A percentile compares a stretch with the other conserved stretches of the same genome.
Evolutionary conservation across 352 stramenopile species (phyloP).

Genomic region (Phytophthora crassamura): DNA sequence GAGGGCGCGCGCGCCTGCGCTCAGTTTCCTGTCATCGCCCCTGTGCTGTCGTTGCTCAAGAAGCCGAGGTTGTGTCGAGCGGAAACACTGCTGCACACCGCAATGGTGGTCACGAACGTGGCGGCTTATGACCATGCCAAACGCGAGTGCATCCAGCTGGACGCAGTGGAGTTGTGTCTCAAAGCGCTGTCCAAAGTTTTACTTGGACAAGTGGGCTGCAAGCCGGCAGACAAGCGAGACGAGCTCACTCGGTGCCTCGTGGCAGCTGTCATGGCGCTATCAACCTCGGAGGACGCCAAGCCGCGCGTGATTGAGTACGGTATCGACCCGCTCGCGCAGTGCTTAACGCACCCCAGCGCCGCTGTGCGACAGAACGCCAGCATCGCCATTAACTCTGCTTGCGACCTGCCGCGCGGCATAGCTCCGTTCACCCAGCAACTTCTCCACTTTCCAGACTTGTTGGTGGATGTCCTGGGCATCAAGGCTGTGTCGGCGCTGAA

Average conservation of each 20-base stretch:
- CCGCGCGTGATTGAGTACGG: conserved; percentile 71
- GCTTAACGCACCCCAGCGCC: conserved; percentile 50
- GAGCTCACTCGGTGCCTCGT: conserved; percentile 66
- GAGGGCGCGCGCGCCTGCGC: conserved; percentile 53
- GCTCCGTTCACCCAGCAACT: conserved; percentile 52
- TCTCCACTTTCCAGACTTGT: conserved; percentile 40
- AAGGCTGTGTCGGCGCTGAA: conserved; percentile 57
- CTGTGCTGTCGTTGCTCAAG: conserved; percentile 65
- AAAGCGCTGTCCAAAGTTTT: conserved; percentile 60
- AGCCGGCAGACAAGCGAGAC: conserved; percentile 23
- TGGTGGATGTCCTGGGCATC: conserved; percentile 64
- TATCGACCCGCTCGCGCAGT: conserved; percentile 68
- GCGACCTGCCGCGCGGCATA: conserved; percentile 57
- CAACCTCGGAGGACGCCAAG: conserved; percentile 73
- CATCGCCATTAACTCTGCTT: conserved; percentile 71
- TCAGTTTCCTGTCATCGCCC: conserved; percentile 51
- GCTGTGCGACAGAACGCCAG: conserved; percentile 57
- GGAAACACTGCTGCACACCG: conserved; percentile 47
- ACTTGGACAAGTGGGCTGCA: conserved; percentile 46
- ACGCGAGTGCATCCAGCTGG: conserved; percentile 50
- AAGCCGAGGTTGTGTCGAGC: conserved; percentile 54
- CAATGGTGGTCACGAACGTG: conserved; percentile 59
- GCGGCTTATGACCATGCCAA: conserved; percentile 66
- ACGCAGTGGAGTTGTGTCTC: conserved; percentile 64
- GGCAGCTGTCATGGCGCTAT: conserved; percentile 71